A percentile compares a stretch with the other conserved stretches of the same genome.
phyloP scores from a whole-genome alignment of 148 eudicot genomes.

The Vaccinium darrowii region DNA sequence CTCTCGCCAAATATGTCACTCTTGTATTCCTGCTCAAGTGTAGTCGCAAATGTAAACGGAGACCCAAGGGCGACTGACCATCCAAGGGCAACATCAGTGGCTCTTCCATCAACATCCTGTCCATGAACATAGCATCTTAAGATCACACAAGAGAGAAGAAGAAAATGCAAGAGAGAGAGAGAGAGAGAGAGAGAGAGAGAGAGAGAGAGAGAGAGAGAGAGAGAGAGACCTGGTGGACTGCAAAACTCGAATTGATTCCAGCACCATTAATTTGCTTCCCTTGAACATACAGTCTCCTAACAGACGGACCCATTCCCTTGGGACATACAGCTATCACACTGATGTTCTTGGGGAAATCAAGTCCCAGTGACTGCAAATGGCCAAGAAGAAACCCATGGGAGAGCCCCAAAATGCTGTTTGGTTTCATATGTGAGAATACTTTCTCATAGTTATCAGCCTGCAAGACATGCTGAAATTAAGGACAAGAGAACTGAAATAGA shows the following conservation, averaged over 20 bases:
- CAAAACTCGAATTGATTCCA: constrained; percentile 93
- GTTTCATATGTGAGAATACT: constrained; percentile 93
- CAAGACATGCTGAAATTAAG: constrained; percentile 15
- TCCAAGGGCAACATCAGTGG: constrained; percentile 95
- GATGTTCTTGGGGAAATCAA: constrained; percentile 85
- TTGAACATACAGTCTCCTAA: constrained; percentile 91
- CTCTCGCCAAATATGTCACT: constrained; percentile 99
- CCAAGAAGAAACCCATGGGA: constrained; percentile 98
- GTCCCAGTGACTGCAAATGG: constrained; percentile 85
- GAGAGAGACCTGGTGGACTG: constrained; percentile 79
- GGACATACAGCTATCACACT: constrained; percentile 98
- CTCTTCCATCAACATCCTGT: constrained; percentile 98
- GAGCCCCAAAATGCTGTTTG: constrained; percentile 95
- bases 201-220: constrained; percentile 12
- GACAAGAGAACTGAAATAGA: constrained; percentile 2
- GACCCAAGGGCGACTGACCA: constrained; percentile 99
- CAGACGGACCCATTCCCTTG: constrained; percentile 99
- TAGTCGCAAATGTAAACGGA: constrained; percentile 97
- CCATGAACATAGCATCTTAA: constrained; percentile 10
- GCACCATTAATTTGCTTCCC: constrained; percentile 97
- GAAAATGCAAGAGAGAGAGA: background rate
- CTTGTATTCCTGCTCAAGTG: constrained; percentile 90
- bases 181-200: background rate
- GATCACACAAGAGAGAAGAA: background rate
- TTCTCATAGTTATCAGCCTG: constrained; percentile 94